Base-by-base conservation (phyloP, 805 yeast genomes). In the Maudiozyma serrabonitensis region DNA sequence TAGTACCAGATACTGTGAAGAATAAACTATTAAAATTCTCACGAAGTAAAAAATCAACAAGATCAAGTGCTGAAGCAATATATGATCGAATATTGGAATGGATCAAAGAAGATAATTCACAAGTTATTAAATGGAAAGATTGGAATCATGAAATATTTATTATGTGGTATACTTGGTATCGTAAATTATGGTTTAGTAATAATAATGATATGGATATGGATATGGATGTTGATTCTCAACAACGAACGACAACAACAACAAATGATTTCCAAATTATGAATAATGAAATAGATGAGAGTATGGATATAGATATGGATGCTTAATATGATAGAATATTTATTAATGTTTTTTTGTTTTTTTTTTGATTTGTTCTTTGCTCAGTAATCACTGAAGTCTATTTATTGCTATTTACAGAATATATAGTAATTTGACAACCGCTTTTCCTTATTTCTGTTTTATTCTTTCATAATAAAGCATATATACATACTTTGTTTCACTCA, bases 401-500 rank as follows among this genome's bases (percentile, higher is more conserved):
- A 39, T 18, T 7, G 16, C 25, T 18, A 3, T 7, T 23, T 23
- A 16, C 26, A 39, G 38, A 15, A 35, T 35, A 35, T 15, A 35
- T 35, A n/a, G 38, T 15, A 15, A 35, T 11, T 18, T 18, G 13
- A 16, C 6, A 21, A 3, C 23, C 42, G 8, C 16, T 9, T 39
- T 39, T 7, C 42, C 11, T 15, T 6, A 19, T 8, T 18, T 23
- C 12, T n/a, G 1, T 16, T 41, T 21, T 6, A 34, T 18, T 38
- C 34, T 48, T 62, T 90, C 95, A 61, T 86, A 93, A 59, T 86
- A 84, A 47, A 91, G 68, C 84, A 91, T 78, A 66, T 91, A 91
- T 1, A 80, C 96, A n/a, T 85, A 87, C 28, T 79, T 72, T 31
- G 79, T 78, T 58, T 88, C 95, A 48, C 69, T 71, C 41, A 87